Conservation (phyloP, 2,329 filamentous ascomycete genomes). For the Massarina eburnea region DNA sequence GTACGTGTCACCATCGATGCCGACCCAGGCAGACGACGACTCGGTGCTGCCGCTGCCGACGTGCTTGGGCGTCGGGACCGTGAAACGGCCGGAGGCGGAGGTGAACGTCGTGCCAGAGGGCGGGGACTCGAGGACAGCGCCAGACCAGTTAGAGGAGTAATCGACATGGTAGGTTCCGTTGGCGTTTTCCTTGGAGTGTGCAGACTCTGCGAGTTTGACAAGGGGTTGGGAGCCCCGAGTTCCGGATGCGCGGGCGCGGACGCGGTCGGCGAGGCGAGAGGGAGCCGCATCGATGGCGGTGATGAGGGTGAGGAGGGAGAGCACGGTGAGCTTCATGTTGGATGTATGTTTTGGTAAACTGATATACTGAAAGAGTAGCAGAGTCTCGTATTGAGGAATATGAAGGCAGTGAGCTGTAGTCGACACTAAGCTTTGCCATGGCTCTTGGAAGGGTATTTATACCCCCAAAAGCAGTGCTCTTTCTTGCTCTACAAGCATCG, state of each 20-base stretch:
- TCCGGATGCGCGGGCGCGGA: slow-evolving; percentile 16
- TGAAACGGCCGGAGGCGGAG: slow-evolving; percentile 57
- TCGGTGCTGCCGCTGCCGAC: slow-evolving; percentile 42
- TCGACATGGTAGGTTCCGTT: slow-evolving; percentile 47
- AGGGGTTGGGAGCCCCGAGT: slow-evolving; percentile 17
- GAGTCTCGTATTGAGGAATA: no score
- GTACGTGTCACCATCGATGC: slow-evolving; percentile 64
- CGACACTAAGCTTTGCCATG: no score
- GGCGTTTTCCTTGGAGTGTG: slow-evolving; percentile 12
- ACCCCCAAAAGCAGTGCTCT: no score
- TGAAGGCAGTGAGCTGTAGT: no score
- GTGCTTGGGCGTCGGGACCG: slow-evolving; percentile 53
- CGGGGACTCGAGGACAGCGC: slow-evolving; percentile 52
- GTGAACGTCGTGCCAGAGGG: slow-evolving; percentile 48
- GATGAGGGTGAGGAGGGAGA: slow-evolving; percentile 12
- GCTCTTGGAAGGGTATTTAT: no score
- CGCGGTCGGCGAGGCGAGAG: slow-evolving; percentile 15
- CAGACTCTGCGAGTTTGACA: slow-evolving; percentile 14
- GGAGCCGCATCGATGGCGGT: slow-evolving; percentile 12
- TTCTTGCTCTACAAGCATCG: no score
- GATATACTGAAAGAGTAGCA: no score
- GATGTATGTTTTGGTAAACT: no score
- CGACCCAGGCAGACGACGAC: slow-evolving; percentile 59
- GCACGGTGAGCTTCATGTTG: slow-evolving; percentile 18
- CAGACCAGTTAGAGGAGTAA: slow-evolving; percentile 63